A percentile compares a stretch with the other conserved stretches of the same genome.
Evolutionary conservation across 148 eudicot genomes (phyloP).

Genomic region (Vaccinium myrtillus): DNA sequence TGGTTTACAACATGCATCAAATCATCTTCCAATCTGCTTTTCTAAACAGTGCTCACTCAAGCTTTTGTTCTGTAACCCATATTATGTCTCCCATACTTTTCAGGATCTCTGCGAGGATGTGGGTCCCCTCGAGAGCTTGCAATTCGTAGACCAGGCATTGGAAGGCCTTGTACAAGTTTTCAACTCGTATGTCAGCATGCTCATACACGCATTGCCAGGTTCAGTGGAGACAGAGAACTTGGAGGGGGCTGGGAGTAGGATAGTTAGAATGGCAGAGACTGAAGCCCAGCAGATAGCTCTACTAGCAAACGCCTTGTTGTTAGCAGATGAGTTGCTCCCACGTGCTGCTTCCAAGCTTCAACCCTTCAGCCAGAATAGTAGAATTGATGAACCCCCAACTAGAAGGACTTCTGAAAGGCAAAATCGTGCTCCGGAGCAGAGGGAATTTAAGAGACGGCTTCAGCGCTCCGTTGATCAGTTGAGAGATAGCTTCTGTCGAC

Average conservation of each 20-base stretch:
- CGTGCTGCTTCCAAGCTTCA: constrained; percentile 63
- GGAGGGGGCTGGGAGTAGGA: constrained; percentile 56
- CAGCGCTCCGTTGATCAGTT: constrained; percentile 70
- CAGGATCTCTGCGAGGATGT: constrained; percentile 83
- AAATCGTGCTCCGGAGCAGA: constrained; percentile 62
- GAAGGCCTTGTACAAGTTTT: constrained; percentile 73
- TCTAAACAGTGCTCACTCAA: background rate
- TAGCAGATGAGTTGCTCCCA: constrained; percentile 83
- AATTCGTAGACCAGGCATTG: constrained; percentile 48
- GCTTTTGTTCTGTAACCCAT: background rate
- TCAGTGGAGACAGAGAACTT: constrained; percentile 60
- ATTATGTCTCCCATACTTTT: background rate
- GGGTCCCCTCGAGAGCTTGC: constrained; percentile 65
- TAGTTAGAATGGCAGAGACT: constrained; percentile 74
- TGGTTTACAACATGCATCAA: background rate
- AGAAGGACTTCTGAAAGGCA: constrained; percentile 49
- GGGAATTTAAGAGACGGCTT: constrained; percentile 75
- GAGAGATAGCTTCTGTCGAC: constrained; percentile 86
- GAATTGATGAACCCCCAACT: constrained; percentile 42
- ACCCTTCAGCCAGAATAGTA: constrained; percentile 23
- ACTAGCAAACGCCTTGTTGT: constrained; percentile 63
- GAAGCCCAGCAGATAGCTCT: constrained; percentile 77
- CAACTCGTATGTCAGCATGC: constrained; percentile 57
- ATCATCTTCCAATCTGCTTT: constrained; percentile 14
- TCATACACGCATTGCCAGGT: constrained; percentile 70